Base-by-base conservation (phyloP, 805 yeast species). In the Ogataea paraovalis region DNA sequence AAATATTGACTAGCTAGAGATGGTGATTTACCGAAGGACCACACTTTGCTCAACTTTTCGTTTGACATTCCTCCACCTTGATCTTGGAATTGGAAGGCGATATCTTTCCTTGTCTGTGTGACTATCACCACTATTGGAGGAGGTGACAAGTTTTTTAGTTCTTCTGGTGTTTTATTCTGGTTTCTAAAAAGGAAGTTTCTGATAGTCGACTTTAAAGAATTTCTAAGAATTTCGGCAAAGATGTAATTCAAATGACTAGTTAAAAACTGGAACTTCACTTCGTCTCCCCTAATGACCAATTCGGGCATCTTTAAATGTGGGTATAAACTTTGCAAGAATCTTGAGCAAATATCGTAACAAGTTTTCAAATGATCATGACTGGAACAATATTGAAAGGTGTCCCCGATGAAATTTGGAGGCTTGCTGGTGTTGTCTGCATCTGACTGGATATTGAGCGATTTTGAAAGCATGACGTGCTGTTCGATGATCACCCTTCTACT, bases 401-500 rank as follows among this genome's bases (percentile, higher is more conserved):
- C 96, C 28, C 98, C 79, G 66, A 78, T 66, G 64, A 79, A 74
- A 66, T 77, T 73, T 25, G 82, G 72, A 14, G 85, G 78, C 61
- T 76, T 73, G 7, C 21, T 20, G 16, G 20, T 19, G 28, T 69
- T 70, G 48, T 76, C 66, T 23, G 76, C 76, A 4, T 64, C 56
- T 14, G 56, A 50, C 34, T 60, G 57, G 18, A 65, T 61, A 44
- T 70, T 67, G 63, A 80, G 85, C 50, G 85, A 79, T 32, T 81
- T 77, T 0, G 96, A 80, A 44, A 94, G 74, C 9, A 94, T 81
- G 34, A 88, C 68, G 68, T 94, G 98, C 63, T 92, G 96, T 68
- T 92, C 96, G 39, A 89, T 88, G 52, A 92, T 85, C 41, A 92
- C 85, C 56, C 98, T 73, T 68, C 99, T 74, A 55, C 96, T 85